phyloP scores from a whole-genome alignment of 768 basidiomycete species.

The Phlegmacium glaucopus region DNA sequence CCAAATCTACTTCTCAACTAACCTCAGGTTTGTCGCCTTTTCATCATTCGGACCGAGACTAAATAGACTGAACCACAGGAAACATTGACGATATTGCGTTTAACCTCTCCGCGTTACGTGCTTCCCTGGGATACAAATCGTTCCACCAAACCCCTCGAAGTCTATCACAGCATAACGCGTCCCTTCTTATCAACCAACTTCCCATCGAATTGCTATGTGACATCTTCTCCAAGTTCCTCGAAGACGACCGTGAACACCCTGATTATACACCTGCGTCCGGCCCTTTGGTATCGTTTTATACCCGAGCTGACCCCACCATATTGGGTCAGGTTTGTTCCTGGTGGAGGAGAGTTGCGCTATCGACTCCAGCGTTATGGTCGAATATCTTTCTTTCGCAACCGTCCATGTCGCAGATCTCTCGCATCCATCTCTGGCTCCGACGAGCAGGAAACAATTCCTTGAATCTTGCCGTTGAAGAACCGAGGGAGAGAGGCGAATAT shows the following conservation, averaged over 20 bases:
- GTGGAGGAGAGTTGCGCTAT: constrained; percentile 14
- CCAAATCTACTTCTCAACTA: too few relatives aligned
- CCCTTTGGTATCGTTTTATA: not conserved
- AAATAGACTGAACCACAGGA: too few relatives aligned
- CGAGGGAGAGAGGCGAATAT: not conserved
- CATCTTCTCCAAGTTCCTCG: too few relatives aligned
- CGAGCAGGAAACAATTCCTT: constrained; percentile 11
- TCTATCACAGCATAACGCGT: too few relatives aligned
- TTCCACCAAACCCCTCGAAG: too few relatives aligned
- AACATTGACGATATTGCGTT: not conserved
- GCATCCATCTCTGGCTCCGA: constrained; percentile 11
- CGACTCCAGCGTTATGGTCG: constrained; percentile 13
- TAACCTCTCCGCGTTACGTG: too few relatives aligned
- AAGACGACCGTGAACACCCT: too few relatives aligned
- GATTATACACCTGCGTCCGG: not conserved
- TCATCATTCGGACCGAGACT: too few relatives aligned
- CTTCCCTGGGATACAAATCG: too few relatives aligned
- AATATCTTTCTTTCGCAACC: constrained; percentile 11
- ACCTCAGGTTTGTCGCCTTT: too few relatives aligned
- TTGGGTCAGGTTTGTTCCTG: constrained; percentile 17
- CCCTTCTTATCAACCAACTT: too few relatives aligned
- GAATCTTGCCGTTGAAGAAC: constrained; percentile 1
- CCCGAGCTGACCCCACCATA: constrained; percentile 8
- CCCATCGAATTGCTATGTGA: too few relatives aligned
- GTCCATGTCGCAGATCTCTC: constrained; percentile 1